Evolutionary conservation across 129 eudicot genomes (phyloP).

Genomic region (Chrysanthemum lavandulifolium): DNA sequence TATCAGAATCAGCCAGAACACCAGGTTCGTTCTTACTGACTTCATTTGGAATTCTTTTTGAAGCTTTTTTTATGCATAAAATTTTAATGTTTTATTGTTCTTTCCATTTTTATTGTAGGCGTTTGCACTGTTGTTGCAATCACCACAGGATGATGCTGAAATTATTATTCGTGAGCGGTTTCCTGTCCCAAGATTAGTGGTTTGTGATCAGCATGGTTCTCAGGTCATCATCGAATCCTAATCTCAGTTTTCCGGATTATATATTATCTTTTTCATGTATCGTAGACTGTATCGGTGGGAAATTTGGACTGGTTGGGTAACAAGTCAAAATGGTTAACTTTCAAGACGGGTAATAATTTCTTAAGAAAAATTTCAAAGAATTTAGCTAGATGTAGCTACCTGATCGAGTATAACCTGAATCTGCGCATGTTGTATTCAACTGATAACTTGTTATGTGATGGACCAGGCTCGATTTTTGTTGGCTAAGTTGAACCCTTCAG

Average conservation of each 20-base stretch:
- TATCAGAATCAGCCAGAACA: constrained; percentile 94
- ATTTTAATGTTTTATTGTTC: background rate
- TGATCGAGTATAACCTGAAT: too few species aligned
- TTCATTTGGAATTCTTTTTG: background rate
- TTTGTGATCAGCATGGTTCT: constrained; percentile 99
- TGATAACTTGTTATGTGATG: constrained; percentile 2
- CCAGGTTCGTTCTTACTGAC: constrained; percentile 43
- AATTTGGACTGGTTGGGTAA: background rate
- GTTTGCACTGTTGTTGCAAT: constrained; percentile 76
- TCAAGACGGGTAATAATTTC: too few species aligned
- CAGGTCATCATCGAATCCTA: constrained; percentile 52
- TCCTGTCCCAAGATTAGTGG: constrained; percentile 95
- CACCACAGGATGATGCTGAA: constrained; percentile 89
- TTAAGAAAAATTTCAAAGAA: too few species aligned
- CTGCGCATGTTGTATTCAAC: too few species aligned
- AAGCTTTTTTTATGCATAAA: background rate
- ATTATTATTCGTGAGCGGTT: constrained; percentile 82
- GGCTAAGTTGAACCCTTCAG: constrained; percentile 97
- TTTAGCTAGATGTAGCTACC: too few species aligned
- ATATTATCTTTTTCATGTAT: background rate
- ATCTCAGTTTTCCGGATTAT: background rate
- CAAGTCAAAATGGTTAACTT: too few species aligned
- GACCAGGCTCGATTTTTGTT: constrained; percentile 86
- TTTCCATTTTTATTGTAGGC: constrained; percentile 44
- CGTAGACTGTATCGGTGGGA: background rate